These are phyloP conservation scores for Periconia digitata DNA, from an alignment of 2,329 filamentous ascomycete species.

Conservation along the genomic window DNA sequence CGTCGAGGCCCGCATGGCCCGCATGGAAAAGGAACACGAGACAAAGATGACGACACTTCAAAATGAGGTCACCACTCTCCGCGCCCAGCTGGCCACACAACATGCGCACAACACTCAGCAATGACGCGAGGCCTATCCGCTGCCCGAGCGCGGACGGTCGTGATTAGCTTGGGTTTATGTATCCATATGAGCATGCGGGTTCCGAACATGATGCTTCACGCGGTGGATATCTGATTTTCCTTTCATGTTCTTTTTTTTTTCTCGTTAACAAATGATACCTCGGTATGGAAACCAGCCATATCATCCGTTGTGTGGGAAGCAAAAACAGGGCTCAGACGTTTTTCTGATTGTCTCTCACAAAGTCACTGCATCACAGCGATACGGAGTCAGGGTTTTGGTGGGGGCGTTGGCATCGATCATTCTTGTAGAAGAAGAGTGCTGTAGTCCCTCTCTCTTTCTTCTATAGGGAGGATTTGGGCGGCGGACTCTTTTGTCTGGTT, in stretches of 20 bases:
- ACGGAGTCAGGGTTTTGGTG: not conserved
- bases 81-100: constrained; percentile 40
- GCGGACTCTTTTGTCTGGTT: too few species aligned
- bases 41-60: constrained; percentile 47
- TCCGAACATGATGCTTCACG: not conserved
- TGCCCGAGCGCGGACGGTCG: not conserved
- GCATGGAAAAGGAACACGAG: constrained; percentile 53
- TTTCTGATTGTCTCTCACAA: not conserved
- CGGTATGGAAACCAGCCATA: not conserved
- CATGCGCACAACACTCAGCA: constrained; percentile 21
- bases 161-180: not conserved
- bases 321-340: not conserved
- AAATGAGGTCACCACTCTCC: constrained; percentile 46
- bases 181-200: not conserved
- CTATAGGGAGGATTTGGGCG: too few species aligned
- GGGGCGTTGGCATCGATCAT: too few species aligned
- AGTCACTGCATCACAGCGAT: not conserved
- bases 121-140: not conserved
- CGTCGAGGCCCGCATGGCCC: constrained; percentile 59
- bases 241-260: not conserved
- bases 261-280: not conserved
- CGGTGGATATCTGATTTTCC: not conserved
- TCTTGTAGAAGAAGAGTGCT: too few species aligned
- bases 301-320: not conserved
- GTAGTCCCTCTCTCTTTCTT: too few species aligned